Evolutionary conservation across 1,284 basidiomycete genomes (phyloP), one percentile per base, ranked within the genome.

Genomic region (Ganoderma leucocontextum): DNA sequence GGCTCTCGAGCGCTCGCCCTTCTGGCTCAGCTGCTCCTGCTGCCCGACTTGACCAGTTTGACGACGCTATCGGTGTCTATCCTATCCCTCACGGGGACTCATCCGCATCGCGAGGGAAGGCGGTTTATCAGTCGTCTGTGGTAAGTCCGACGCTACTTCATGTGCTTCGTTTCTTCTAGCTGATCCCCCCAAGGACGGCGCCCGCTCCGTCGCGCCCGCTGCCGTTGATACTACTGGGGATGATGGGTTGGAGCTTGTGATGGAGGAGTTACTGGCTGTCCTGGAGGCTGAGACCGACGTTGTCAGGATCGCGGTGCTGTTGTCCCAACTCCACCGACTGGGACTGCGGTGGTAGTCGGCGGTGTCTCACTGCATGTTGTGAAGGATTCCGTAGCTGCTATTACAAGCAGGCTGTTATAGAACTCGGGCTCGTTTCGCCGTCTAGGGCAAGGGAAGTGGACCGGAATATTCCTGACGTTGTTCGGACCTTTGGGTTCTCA

Each of bases 271-370:
- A 49, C 15, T 63, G 36, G 36, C 49, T 15, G 47, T 38, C 2
- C 13, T 64, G 53, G 63, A 64, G 33, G 49, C 13, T 4, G 63
- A 64, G 55, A 64, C 39, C 7, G 63, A 64, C 39, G 35, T 59
- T 6, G 52, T 57, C 39, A 64, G 36, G 41, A 64, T 64, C 22
- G 63, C 57, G 13, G 12, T 44, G 13, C 13, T 64, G 13, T 39
- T 64, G 22, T 39, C 55, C 4, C 25, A 57, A 35, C 29, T 64
- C 6, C 53, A 53, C 9, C 25, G 53, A 38, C 41, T 64, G 9
- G 63, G 63, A 8, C 38, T 64, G 29, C 36, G 33, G n/a, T 64
- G 63, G 63, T 64, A 64, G 35, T n/a, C 19, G 1, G 19, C 12
- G 36, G 22, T 41, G 35, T 19, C 4, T 22, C 25, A 13, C 12